Evolutionary conservation across 2,329 filamentous ascomycete species (phyloP), one percentile per base, ranked within the genome.

Genomic region (Leptoxyphium fumago): DNA sequence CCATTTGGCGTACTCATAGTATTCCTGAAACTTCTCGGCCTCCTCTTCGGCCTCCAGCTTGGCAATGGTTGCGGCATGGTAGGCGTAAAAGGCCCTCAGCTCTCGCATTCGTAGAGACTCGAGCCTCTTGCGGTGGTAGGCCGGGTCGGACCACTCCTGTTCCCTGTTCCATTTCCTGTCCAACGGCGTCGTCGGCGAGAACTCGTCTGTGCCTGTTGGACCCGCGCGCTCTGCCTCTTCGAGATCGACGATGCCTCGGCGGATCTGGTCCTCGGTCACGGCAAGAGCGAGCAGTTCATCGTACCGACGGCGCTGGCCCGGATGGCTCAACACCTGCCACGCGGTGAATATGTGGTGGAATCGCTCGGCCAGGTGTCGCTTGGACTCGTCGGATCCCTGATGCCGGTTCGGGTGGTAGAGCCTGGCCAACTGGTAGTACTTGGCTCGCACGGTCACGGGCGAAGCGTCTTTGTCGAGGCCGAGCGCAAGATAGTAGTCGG

Each of bases 371-470:
- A 55, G 45, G 2, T 50, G 51, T 10, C 45, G 40, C 40, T 52
- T 55, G 18, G 28, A n/a, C 13, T 80, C 78, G 84, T 49, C 52
- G 40, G 51, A 52, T 26, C 44, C 43, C 65, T 52, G 72, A 86
- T 68, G 68, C 48, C 57, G 49, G 39, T 60, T 61, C 5, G 69
- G 69, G 54, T 98, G 91, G 56, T 89, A 78, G 62, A 78, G 86
- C 43, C 96, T 70, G 5, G 91, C 91, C 43, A 83, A 77, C 60
- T 93, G 94, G 58, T 85, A 82, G 67, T 98, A 98, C 18, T 86
- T 85, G 13, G 77, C 78, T 63, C 93, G 95, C 66, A 98, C 76
- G 56, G 94, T 76, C 49, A 85, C 78, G 30, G 77, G 67, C 0
- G 82, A 84, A 13, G 87, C 87, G 46, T 75, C 69, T 48, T 77